These are phyloP conservation scores for Themeda triandra DNA, from an alignment of 176 grass and related monocot genomes.

Conservation along the genomic window DNA sequence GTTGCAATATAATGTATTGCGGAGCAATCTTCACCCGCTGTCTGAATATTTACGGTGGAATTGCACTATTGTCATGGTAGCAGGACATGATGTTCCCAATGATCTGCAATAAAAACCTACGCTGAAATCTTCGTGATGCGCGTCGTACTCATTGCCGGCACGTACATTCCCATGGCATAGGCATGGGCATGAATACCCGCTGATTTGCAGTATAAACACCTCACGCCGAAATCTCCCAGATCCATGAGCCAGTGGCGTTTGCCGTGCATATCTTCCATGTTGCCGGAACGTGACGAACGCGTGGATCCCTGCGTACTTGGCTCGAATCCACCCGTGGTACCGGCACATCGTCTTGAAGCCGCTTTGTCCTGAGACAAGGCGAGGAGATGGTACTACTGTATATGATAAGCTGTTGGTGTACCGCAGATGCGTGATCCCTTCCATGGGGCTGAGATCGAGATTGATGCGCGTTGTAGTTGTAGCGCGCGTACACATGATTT, in stretches of 20 bases:
- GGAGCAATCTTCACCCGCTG: neutral
- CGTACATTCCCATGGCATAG: neutral
- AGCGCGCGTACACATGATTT: conserved; percentile 1
- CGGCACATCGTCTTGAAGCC: neutral
- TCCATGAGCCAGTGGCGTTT: neutral
- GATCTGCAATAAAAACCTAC: conserved; percentile 12
- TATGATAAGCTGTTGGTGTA: neutral
- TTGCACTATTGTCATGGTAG: no score
- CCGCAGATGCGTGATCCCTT: conserved; percentile 13
- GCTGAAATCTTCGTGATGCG: conserved; percentile 9
- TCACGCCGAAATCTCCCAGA: neutral
- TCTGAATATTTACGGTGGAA: neutral
- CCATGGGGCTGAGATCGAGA: neutral
- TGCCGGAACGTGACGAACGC: conserved; percentile 7
- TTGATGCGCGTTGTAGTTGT: neutral
- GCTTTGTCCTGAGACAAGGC: neutral
- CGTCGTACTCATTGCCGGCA: neutral
- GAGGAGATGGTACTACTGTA: neutral
- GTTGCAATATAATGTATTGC: no score
- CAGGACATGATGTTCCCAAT: neutral
- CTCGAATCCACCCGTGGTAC: neutral
- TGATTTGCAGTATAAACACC: conserved; percentile 8
- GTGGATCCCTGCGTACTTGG: neutral
- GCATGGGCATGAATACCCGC: conserved; percentile 15
- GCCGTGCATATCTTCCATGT: conserved; percentile 17